Conservation (phyloP, 2,329 filamentous ascomycete species). For the Leptodontidium sp. region DNA sequence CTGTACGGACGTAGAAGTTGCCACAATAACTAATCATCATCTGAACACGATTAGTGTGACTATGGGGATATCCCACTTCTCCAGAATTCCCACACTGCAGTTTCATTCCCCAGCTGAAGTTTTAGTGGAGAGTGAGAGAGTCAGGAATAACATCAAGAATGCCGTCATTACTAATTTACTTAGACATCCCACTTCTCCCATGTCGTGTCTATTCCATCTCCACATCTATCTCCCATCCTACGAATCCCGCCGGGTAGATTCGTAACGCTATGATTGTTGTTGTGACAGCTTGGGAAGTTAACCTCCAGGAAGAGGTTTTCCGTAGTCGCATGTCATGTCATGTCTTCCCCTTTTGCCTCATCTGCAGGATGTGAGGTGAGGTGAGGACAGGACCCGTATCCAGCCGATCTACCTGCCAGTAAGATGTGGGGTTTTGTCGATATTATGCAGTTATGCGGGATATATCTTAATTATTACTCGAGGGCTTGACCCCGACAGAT, state of each 20-base stretch:
- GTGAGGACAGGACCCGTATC: not conserved
- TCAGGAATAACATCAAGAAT: not conserved
- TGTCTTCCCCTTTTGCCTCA: not conserved
- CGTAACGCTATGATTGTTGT: not conserved
- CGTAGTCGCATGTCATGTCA: not conserved
- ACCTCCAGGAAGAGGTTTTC: not conserved
- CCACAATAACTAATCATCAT: no score
- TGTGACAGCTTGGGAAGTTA: not conserved
- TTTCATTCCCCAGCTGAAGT: not conserved
- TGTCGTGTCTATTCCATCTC: no score
- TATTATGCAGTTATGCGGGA: not conserved
- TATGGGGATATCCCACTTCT: constrained; percentile 28
- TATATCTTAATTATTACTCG: not conserved
- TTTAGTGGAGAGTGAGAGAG: not conserved
- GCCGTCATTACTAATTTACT: no score
- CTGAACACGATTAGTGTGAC: no score
- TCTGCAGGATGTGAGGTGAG: no score
- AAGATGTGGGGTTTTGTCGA: no score
- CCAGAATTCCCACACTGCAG: constrained; percentile 16
- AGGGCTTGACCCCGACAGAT: not conserved
- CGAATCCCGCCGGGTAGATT: constrained; percentile 3
- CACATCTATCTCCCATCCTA: not conserved
- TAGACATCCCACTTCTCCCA: no score
- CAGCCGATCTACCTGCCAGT: not conserved
- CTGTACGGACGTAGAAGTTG: no score